These are phyloP conservation scores for Cercospora citrullina DNA, from an alignment of 2,329 filamentous ascomycete species.

Conservation along the genomic window DNA sequence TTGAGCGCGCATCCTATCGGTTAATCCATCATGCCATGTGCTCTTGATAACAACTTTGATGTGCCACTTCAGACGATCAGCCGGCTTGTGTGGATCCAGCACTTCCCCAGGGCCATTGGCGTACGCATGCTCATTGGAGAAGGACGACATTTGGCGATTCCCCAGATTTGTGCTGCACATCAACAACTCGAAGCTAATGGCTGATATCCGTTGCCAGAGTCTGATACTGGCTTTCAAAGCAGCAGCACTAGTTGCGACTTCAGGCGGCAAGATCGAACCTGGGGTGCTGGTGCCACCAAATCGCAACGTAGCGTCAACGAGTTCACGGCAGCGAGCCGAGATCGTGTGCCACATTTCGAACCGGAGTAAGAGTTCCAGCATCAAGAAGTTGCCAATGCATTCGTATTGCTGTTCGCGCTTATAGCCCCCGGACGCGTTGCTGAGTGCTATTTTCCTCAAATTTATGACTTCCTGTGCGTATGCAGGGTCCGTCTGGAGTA, in stretches of 20 bases:
- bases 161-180: too few relatives aligned
- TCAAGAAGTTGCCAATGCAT: not conserved
- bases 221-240: not conserved
- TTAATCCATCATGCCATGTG: not conserved
- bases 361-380: not conserved
- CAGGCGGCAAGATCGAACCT: not conserved
- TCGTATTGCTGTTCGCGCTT: not conserved
- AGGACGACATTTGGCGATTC: too few relatives aligned
- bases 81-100: not conserved
- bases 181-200: too few relatives aligned
- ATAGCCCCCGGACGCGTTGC: not conserved
- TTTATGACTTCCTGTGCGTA: constrained; percentile 6
- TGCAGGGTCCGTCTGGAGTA: constrained; percentile 12
- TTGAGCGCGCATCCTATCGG: not conserved
- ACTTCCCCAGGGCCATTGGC: too few relatives aligned
- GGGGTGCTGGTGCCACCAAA: not conserved
- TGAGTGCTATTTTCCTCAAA: not conserved
- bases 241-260: not conserved
- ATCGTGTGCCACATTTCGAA: constrained; percentile 15
- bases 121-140: too few relatives aligned
- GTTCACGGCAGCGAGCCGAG: not conserved
- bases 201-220: not conserved
- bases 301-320: not conserved
- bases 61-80: not conserved
- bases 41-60: not conserved